Conservation (phyloP, 2,329 filamentous ascomycete genomes). For the Colletotrichum shisoi region DNA sequence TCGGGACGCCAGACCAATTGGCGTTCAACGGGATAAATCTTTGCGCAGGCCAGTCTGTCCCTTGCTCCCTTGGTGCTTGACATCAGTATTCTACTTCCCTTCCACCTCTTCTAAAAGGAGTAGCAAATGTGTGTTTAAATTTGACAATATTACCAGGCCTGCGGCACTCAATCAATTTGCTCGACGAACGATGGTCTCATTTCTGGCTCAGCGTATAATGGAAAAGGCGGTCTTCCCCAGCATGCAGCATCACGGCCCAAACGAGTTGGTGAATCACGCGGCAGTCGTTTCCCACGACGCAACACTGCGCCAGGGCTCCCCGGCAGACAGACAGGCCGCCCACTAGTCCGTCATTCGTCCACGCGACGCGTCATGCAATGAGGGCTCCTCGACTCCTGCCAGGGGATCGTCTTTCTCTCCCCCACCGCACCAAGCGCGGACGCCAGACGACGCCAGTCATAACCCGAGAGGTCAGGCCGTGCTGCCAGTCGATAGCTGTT, state of each 20-base stretch:
- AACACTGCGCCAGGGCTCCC: not conserved
- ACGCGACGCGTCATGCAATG: not conserved
- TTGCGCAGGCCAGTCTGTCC: no score
- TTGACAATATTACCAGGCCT: not conserved
- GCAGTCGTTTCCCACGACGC: not conserved
- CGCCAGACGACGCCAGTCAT: not conserved
- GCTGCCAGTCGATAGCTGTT: not conserved
- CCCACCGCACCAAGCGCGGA: not conserved
- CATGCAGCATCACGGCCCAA: conserved; percentile 6
- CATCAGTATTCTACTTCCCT: not conserved
- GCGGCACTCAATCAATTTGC: not conserved
- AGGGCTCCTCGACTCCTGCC: not conserved
- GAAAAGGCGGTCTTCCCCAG: not conserved
- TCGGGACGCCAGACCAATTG: not conserved
- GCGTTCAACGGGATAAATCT: not conserved
- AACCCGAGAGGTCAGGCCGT: not conserved
- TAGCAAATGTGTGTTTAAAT: not conserved
- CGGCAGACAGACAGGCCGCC: not conserved
- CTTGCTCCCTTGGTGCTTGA: not conserved
- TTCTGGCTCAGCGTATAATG: not conserved
- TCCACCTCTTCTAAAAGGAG: not conserved
- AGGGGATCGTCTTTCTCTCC: not conserved
- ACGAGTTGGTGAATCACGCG: not conserved
- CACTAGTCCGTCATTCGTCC: not conserved
- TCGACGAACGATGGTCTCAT: not conserved